phyloP scores from a whole-genome alignment of 83 land plant species.

The Thuja plicata region DNA sequence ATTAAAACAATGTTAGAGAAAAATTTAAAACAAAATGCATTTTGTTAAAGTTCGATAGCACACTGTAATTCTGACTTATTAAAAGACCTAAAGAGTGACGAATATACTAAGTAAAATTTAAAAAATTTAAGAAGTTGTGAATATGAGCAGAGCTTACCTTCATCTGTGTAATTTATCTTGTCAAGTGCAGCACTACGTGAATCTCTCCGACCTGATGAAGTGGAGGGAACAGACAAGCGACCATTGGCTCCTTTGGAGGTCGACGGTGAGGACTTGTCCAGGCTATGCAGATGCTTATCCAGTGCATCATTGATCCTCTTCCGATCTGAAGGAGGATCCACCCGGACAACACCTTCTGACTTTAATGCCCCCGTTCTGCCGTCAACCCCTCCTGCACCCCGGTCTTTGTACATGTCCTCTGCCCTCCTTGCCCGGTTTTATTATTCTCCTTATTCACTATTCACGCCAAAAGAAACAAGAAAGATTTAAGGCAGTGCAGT shows the following conservation, averaged over 20 bases:
- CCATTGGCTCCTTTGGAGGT: constrained; percentile 39
- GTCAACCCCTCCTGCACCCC: constrained; percentile 27
- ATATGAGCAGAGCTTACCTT: neutral
- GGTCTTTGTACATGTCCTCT: constrained; percentile 39
- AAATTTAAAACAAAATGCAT: neutral
- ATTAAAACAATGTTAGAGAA: neutral
- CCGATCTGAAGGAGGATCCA: constrained; percentile 24
- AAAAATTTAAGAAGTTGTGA: neutral
- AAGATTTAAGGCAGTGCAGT: neutral
- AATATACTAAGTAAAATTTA: neutral
- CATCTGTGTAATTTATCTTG: constrained; percentile 29
- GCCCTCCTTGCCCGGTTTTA: neutral
- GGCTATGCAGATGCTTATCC: constrained; percentile 29
- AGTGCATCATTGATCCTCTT: constrained; percentile 52
- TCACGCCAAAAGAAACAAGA: neutral
- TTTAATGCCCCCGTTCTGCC: constrained; percentile 12
- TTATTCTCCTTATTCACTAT: neutral
- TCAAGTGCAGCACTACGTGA: constrained; percentile 15
- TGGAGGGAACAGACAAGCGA: constrained; percentile 25
- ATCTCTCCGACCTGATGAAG: constrained; percentile 20
- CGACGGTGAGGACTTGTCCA: constrained; percentile 50
- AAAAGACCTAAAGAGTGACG: neutral
- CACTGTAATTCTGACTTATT: neutral
- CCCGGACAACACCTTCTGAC: neutral
- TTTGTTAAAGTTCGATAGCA: neutral